phyloP scores from a whole-genome alignment of 2,329 filamentous ascomycete genomes.

The Endoconidiophora laricicola region DNA sequence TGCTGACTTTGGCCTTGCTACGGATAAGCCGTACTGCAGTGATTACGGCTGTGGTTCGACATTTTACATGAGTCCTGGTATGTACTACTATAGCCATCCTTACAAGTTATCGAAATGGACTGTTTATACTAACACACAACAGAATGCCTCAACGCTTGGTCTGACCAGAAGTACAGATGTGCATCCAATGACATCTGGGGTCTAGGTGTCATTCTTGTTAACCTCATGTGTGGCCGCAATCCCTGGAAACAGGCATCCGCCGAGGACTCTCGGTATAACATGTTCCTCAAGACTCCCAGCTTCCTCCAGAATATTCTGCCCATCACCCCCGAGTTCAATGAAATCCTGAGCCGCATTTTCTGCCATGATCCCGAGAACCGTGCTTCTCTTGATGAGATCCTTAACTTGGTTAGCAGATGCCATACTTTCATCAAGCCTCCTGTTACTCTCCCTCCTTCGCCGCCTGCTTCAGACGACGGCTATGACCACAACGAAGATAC shows the following conservation, averaged over 20 bases:
- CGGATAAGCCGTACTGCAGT: constrained; percentile 63
- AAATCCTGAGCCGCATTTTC: constrained; percentile 76
- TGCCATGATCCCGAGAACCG: constrained; percentile 68
- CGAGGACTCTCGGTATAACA: constrained; percentile 89
- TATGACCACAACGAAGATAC: not conserved
- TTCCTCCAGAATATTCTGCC: constrained; percentile 90
- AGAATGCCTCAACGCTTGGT: constrained; percentile 79
- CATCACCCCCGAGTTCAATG: constrained; percentile 74
- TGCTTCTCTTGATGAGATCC: constrained; percentile 66
- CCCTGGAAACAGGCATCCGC: constrained; percentile 94
- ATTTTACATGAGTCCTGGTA: constrained; percentile 99
- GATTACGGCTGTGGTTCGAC: constrained; percentile 97
- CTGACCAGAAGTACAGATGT: constrained; percentile 65
- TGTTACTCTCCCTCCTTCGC: constrained; percentile 18
- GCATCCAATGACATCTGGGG: constrained; percentile 96
- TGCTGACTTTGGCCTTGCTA: constrained; percentile 93
- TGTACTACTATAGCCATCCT: constrained; percentile 19
- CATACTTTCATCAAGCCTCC: constrained; percentile 51
- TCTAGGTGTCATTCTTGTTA: constrained; percentile 93
- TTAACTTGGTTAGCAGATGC: constrained; percentile 60
- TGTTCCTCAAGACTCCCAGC: constrained; percentile 66
- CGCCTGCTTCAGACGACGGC: constrained; percentile 13
- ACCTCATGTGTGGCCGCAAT: constrained; percentile 93
- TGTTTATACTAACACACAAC: constrained; percentile 12
- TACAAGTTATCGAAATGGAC: constrained; percentile 1